Percentiles rank a stretch among this genome's conserved stretches.
These are phyloP conservation scores for Saturnispora dispora DNA, from an alignment of 805 yeast species.

Conservation along the genomic window DNA sequence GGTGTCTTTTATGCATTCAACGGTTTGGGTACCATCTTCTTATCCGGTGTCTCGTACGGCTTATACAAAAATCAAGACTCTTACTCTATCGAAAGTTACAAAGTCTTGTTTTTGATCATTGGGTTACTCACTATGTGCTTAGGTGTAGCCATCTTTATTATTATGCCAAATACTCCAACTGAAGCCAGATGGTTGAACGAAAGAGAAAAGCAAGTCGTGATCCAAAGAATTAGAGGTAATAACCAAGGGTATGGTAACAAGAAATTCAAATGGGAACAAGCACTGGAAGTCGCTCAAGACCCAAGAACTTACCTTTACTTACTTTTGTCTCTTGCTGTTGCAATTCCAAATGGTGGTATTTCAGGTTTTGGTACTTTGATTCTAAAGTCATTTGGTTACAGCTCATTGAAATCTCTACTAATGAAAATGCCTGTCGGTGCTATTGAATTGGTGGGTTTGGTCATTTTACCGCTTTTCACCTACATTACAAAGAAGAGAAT, in stretches of 20 bases:
- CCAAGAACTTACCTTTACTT: constrained; percentile 32
- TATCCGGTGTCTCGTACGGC: constrained; percentile 13
- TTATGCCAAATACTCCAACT: constrained; percentile 47
- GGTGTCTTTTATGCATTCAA: constrained; percentile 31
- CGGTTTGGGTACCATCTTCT: constrained; percentile 10
- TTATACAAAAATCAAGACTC: constrained; percentile 26
- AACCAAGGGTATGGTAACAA: constrained; percentile 32
- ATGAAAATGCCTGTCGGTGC: constrained; percentile 30
- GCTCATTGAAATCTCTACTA: constrained; percentile 12
- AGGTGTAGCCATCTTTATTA: constrained; percentile 24
- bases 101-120: constrained; percentile 40
- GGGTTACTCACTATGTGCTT: constrained; percentile 42
- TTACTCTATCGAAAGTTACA: constrained; percentile 29
- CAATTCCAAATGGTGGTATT: constrained; percentile 15
- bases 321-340: constrained; percentile 22
- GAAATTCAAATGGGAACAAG: constrained; percentile 35
- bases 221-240: constrained; percentile 29
- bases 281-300: constrained; percentile 36
- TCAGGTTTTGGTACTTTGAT: constrained; percentile 10
- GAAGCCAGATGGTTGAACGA: constrained; percentile 35
- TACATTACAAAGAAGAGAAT: constrained; percentile 3
- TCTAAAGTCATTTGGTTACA: constrained; percentile 9
- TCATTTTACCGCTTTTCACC: background rate
- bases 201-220: constrained; percentile 31
- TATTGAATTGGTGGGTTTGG: constrained; percentile 27